A percentile compares a stretch with the other conserved stretches of the same genome.
Evolutionary conservation across 306 rosid genomes (phyloP).

Genomic region (Begonia peltatifolia): DNA sequence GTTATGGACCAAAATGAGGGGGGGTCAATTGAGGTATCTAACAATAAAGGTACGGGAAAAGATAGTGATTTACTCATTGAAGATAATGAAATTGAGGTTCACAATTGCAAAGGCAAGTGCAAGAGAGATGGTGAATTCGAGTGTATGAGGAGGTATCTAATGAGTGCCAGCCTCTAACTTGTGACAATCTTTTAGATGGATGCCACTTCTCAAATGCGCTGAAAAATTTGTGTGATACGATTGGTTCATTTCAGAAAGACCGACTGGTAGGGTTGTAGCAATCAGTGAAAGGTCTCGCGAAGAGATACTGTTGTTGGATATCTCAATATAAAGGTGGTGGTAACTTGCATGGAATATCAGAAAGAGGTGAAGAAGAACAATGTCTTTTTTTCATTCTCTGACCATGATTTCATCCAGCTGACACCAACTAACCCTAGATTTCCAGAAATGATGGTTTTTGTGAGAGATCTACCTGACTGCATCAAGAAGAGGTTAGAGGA

Average conservation of each 20-base stretch:
- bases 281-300: conserved; percentile 49
- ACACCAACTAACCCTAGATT: conserved; percentile 55
- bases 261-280: conserved; percentile 71
- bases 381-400: conserved; percentile 16
- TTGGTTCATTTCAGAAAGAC: conserved; percentile 54
- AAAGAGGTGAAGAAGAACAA: conserved; percentile 31
- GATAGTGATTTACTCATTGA: conserved; percentile 21
- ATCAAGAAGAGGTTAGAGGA: conserved; percentile 43
- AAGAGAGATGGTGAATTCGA: conserved; percentile 23
- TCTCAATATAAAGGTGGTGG: conserved; percentile 36
- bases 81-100: conserved; percentile 19
- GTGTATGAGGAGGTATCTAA: conserved; percentile 13
- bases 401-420: conserved; percentile 43
- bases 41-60: conserved; percentile 25
- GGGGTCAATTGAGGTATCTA: conserved; percentile 31
- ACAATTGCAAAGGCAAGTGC: conserved; percentile 32
- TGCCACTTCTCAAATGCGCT: conserved; percentile 20
- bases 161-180: conserved; percentile 21
- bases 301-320: conserved; percentile 57
- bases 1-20: conserved; percentile 72
- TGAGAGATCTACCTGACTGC: conserved; percentile 38
- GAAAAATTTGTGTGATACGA: conserved; percentile 35
- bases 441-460: conserved; percentile 43
- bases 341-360: conserved; percentile 25
- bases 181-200: conserved; percentile 17